Evolutionary conservation across 768 basidiomycete genomes (phyloP).

Genomic region (Cubamyces lactineus): DNA sequence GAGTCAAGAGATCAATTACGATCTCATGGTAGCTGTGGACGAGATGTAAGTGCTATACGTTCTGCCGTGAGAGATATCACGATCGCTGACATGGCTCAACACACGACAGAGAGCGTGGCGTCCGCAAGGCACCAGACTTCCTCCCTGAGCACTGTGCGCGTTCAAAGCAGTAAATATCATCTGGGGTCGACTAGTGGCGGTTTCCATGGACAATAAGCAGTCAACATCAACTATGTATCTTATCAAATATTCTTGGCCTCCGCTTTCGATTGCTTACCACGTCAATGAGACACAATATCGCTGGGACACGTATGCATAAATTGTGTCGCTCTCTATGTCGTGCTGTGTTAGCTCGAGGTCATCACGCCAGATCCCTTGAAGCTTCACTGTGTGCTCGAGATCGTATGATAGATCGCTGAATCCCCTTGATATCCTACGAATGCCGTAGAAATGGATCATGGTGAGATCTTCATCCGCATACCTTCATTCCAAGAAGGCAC

Average conservation of each 20-base stretch:
- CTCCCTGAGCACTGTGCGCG: slow-evolving; percentile 45
- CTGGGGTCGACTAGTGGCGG: not conserved
- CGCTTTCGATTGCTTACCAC: not conserved
- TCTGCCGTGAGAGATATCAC: slow-evolving; percentile 3
- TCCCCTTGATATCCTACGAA: too few species aligned
- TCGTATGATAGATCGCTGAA: too few species aligned
- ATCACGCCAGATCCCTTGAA: too few species aligned
- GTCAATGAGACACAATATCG: too few species aligned
- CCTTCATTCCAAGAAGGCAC: too few species aligned
- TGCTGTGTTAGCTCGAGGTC: too few species aligned
- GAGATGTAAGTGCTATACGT: slow-evolving; percentile 70
- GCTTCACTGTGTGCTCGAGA: too few species aligned
- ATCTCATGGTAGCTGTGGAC: slow-evolving; percentile 86
- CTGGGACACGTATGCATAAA: too few species aligned
- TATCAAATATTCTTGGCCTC: slow-evolving; percentile 1
- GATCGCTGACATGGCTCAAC: not conserved
- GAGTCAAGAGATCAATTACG: slow-evolving; percentile 89
- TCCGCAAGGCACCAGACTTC: slow-evolving; percentile 59
- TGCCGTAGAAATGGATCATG: too few species aligned
- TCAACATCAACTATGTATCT: slow-evolving; percentile 10
- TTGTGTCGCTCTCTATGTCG: too few species aligned
- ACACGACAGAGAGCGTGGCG: slow-evolving; percentile 65
- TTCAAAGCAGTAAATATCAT: not conserved
- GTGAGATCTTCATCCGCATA: too few species aligned
- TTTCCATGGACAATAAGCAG: not conserved